These are phyloP conservation scores for Fraxinus quadrangulata DNA, from an alignment of 257 asterid species.

Conservation along the genomic window DNA sequence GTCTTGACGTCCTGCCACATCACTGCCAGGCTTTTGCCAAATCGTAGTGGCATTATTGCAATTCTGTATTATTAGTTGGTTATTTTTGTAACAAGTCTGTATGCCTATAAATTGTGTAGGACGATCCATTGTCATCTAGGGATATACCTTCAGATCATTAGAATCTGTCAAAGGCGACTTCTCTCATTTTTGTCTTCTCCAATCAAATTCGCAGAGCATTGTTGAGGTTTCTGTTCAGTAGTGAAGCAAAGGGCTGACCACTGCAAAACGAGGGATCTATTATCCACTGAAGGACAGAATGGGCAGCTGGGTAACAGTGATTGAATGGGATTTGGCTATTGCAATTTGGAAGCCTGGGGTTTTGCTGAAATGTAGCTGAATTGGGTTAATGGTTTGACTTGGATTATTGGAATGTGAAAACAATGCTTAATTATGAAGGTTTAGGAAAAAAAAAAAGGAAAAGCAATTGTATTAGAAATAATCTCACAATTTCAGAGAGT, in stretches of 20 bases:
- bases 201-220: not conserved
- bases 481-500: not conserved
- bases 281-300: not conserved
- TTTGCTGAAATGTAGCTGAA: not conserved
- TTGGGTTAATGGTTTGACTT: not conserved
- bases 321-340: not conserved
- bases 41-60: not conserved
- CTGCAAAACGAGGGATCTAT: not conserved
- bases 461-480: not conserved
- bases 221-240: not conserved
- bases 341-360: not conserved
- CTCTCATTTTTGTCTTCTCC: not conserved
- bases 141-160: not conserved
- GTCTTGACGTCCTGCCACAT: not conserved
- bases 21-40: not conserved
- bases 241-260: not conserved
- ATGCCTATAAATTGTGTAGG: not conserved
- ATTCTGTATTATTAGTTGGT: not conserved
- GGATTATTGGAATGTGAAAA: not conserved
- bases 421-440: not conserved
- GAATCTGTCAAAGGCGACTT: not conserved
- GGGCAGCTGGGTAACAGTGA: not conserved
- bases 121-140: not conserved
- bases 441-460: not conserved
- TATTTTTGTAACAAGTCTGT: not conserved